Conservation (phyloP, 2,329 filamentous ascomycete species). For the Microdochium bolleyi region DNA sequence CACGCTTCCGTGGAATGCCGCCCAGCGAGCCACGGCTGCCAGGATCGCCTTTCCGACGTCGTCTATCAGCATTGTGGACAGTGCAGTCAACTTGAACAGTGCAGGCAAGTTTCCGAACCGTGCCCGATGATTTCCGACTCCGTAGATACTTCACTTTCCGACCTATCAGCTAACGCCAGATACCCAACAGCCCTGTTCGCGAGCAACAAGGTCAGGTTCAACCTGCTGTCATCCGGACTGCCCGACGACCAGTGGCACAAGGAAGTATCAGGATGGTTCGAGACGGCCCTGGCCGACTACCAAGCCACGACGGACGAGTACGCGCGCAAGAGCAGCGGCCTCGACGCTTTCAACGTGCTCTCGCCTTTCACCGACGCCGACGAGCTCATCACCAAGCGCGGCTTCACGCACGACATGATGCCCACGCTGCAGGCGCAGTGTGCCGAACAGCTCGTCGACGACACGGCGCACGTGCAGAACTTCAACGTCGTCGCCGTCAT, state of each 20-base stretch:
- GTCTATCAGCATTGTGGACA: background rate
- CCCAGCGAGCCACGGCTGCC: background rate
- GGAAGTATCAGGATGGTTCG: slow-evolving; percentile 3
- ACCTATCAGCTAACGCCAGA: background rate
- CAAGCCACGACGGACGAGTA: slow-evolving; percentile 2
- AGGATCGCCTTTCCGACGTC: background rate
- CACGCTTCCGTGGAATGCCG: slow-evolving; percentile 1
- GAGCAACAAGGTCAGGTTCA: background rate
- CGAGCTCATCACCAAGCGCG: background rate
- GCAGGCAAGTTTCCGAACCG: background rate
- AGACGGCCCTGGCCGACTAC: slow-evolving; percentile 2
- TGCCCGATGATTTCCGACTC: too few species aligned
- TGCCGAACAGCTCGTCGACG: slow-evolving; percentile 1
- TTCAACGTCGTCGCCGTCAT: slow-evolving; percentile 2
- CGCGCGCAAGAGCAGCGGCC: background rate
- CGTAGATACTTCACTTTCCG: too few species aligned
- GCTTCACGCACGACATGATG: background rate
- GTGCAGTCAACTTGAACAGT: background rate
- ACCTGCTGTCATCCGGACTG: background rate
- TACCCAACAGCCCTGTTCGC: slow-evolving; percentile 1
- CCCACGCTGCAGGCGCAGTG: background rate
- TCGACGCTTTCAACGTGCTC: background rate
- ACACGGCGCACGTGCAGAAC: slow-evolving; percentile 2
- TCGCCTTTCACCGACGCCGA: slow-evolving; percentile 1
- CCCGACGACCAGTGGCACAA: slow-evolving; percentile 2